Percentiles rank a stretch among this genome's conserved stretches.
Conservation (phyloP, 208 protist genomes). For the Wallacemonas sp. region DNA sequence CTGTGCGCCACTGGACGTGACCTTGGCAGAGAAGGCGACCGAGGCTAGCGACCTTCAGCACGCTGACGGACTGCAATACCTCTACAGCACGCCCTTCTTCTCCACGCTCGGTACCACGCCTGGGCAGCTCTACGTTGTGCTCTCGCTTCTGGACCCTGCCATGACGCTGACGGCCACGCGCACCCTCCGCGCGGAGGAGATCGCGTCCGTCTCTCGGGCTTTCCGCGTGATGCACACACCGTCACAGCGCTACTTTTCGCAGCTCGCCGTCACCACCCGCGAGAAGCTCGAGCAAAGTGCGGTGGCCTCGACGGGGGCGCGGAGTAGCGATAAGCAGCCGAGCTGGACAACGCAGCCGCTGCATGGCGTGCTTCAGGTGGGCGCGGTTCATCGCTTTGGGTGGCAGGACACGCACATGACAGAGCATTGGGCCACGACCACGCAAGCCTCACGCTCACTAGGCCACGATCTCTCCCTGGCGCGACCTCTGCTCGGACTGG, state of each 20-base stretch:
- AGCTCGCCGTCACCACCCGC: constrained; percentile 11
- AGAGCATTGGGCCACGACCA: constrained; percentile 31
- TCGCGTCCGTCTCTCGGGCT: not conserved
- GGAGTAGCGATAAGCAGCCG: no score
- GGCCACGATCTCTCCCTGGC: constrained; percentile 38
- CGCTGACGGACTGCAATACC: not conserved
- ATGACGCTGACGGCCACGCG: not conserved
- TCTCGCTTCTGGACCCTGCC: constrained; percentile 21
- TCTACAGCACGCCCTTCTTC: constrained; percentile 52
- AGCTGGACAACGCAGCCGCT: not conserved
- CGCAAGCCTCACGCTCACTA: constrained; percentile 37
- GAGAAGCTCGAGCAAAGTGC: not conserved
- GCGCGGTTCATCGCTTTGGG: constrained; percentile 50
- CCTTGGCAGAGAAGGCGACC: no score
- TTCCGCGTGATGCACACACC: constrained; percentile 2
- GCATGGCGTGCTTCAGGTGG: constrained; percentile 36
- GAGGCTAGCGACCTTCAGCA: not conserved
- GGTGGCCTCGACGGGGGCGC: not conserved
- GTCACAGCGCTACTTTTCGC: constrained; percentile 16
- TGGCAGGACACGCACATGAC: constrained; percentile 70
- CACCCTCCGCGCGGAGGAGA: not conserved
- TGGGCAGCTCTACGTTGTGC: constrained; percentile 44
- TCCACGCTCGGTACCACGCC: constrained; percentile 21
- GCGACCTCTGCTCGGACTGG: constrained; percentile 55
- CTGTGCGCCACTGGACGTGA: not conserved